Conservation (phyloP, 768 basidiomycete genomes). For the Suillus subaureus region DNA sequence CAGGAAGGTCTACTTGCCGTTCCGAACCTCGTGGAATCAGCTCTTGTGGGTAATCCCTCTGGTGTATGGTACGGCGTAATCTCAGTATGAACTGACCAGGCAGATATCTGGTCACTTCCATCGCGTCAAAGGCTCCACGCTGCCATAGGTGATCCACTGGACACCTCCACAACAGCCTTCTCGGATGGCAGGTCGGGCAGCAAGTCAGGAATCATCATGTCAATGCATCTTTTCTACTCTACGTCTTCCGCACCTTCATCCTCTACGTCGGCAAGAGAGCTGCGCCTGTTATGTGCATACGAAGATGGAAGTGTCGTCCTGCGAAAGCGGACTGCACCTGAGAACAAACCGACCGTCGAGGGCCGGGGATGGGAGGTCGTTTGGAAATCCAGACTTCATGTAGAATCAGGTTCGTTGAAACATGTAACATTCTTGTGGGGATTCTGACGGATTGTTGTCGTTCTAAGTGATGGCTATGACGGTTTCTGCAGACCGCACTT, state of each 20-base stretch:
- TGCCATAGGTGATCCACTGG: slow-evolving; percentile 68
- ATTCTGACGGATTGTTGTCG: not conserved
- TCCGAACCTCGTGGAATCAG: slow-evolving; percentile 89
- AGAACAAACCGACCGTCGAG: slow-evolving; percentile 52
- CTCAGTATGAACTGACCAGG: slow-evolving; percentile 44
- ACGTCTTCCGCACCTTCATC: slow-evolving; percentile 34
- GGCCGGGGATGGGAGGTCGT: slow-evolving; percentile 73
- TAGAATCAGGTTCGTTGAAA: slow-evolving; percentile 62
- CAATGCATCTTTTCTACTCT: slow-evolving; percentile 63
- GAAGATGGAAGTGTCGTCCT: slow-evolving; percentile 88
- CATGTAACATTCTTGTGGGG: not conserved
- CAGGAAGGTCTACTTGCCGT: slow-evolving; percentile 65
- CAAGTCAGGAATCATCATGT: slow-evolving; percentile 87
- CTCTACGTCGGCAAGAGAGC: slow-evolving; percentile 34
- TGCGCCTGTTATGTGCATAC: slow-evolving; percentile 74
- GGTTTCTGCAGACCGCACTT: slow-evolving; percentile 57
- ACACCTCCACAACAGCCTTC: slow-evolving; percentile 25
- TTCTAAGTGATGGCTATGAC: slow-evolving; percentile 45
- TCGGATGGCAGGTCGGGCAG: slow-evolving; percentile 53
- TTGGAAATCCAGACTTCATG: slow-evolving; percentile 70
- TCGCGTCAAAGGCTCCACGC: slow-evolving; percentile 73
- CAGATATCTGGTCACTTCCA: slow-evolving; percentile 86
- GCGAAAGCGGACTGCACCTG: slow-evolving; percentile 47
- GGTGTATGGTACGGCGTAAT: not conserved
- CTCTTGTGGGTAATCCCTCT: slow-evolving; percentile 51